These are phyloP conservation scores for Zhuliangozyma parablackwelliae DNA, from an alignment of 1,139 yeast genomes.

Conservation along the genomic window DNA sequence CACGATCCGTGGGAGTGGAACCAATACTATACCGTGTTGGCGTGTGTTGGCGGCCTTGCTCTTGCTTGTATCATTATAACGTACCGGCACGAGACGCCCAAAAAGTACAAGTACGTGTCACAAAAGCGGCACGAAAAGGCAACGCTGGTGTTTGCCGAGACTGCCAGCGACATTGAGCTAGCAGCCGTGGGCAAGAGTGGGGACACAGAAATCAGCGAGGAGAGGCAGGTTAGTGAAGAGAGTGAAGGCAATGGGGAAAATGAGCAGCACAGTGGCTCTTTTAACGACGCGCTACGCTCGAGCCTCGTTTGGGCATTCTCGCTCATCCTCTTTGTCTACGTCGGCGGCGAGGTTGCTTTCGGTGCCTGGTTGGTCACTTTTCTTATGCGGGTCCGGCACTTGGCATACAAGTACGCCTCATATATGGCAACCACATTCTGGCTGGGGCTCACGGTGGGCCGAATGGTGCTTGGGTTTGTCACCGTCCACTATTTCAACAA, in stretches of 20 bases:
- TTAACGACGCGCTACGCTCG: slow-evolving; percentile 34
- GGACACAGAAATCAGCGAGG: not conserved
- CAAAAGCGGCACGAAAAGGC: slow-evolving; percentile 7
- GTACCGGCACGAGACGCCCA: slow-evolving; percentile 52
- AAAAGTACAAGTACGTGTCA: slow-evolving; percentile 43
- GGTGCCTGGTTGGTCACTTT: slow-evolving; percentile 68
- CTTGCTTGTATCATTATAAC: slow-evolving; percentile 18
- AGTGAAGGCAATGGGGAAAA: not conserved
- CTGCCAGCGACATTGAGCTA: not conserved
- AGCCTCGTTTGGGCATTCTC: slow-evolving; percentile 48
- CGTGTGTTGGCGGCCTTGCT: slow-evolving; percentile 20
- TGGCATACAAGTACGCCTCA: slow-evolving; percentile 46
- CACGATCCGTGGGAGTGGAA: slow-evolving; percentile 45
- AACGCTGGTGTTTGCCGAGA: too few relatives aligned
- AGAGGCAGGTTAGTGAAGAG: not conserved
- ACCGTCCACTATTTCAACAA: slow-evolving; percentile 47
- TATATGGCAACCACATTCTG: slow-evolving; percentile 62
- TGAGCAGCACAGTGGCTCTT: slow-evolving; percentile 14
- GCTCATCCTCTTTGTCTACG: slow-evolving; percentile 49
- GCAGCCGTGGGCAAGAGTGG: slow-evolving; percentile 5
- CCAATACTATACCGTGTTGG: slow-evolving; percentile 38
- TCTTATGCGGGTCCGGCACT: slow-evolving; percentile 44
- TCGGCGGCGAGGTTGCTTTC: slow-evolving; percentile 67
- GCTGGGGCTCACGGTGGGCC: slow-evolving; percentile 61
- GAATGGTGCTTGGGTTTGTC: slow-evolving; percentile 56